A percentile compares a stretch with the other conserved stretches of the same genome.
These are phyloP conservation scores for Cajanus cajan DNA, from an alignment of 306 rosid genomes.

Conservation along the genomic window DNA sequence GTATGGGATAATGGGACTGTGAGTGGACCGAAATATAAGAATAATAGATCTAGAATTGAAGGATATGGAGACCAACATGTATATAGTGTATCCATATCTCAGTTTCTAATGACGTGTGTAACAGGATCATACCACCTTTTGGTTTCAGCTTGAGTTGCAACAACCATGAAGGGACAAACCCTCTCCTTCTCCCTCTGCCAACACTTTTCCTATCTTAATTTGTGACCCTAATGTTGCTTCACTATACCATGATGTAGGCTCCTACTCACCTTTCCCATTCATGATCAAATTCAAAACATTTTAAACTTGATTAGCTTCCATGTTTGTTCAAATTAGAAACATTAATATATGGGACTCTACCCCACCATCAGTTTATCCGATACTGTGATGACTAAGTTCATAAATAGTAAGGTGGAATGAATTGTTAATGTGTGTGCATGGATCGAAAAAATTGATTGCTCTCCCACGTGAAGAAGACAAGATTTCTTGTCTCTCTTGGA, in stretches of 20 bases:
- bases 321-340: neutral
- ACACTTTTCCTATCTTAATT: neutral
- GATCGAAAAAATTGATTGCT: neutral
- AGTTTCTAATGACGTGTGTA: neutral
- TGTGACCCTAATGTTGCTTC: constrained; percentile 10
- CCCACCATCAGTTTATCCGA: neutral
- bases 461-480: constrained; percentile 5
- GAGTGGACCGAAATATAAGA: neutral
- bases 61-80: neutral
- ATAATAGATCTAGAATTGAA: neutral
- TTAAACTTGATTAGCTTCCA: neutral
- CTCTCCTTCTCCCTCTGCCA: constrained; percentile 23
- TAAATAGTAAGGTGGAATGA: neutral
- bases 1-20: constrained; percentile 32
- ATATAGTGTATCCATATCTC: neutral
- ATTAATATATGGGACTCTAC: neutral
- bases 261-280: neutral
- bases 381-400: neutral
- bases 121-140: neutral
- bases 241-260: neutral
- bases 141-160: constrained; percentile 1
- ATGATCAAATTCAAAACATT: neutral
- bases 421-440: constrained; percentile 4
- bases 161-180: constrained; percentile 6
- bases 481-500: neutral